Evolutionary conservation across 305 asterid genomes (phyloP).

Genomic region (Solanum aculeatissimum): DNA sequence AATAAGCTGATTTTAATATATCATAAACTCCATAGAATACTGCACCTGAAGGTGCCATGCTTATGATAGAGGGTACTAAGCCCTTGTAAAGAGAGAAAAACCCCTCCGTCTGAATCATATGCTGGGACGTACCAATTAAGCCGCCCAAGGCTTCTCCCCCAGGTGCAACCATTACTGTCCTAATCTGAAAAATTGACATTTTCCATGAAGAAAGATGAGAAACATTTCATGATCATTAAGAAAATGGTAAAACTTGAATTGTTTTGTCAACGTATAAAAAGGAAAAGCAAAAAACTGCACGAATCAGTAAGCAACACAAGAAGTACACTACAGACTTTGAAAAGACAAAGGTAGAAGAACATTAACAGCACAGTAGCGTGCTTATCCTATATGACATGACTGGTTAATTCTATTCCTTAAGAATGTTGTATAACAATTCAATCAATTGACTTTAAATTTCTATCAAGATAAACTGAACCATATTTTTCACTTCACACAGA

Average conservation of each 20-base stretch:
- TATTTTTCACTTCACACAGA: background rate
- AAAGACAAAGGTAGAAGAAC: background rate
- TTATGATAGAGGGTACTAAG: conserved; percentile 72
- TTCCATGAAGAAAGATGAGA: background rate
- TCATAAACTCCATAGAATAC: conserved; percentile 94
- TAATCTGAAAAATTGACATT: conserved; percentile 39
- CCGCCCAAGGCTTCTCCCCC: conserved; percentile 99
- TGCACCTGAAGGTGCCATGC: conserved; percentile 99
- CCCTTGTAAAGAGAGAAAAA: conserved; percentile 90
- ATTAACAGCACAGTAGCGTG: background rate
- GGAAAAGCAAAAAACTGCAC: background rate
- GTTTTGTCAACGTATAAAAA: background rate
- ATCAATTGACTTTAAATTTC: background rate
- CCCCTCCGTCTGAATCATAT: conserved; percentile 86
- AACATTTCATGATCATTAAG: background rate
- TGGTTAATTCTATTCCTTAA: background rate
- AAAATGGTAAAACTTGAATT: background rate
- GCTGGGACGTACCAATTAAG: conserved; percentile 58
- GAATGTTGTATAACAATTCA: background rate
- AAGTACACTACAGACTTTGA: background rate
- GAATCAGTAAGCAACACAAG: background rate
- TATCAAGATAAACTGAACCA: background rate
- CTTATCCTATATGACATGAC: background rate
- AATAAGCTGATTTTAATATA: conserved; percentile 68
- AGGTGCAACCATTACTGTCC: conserved; percentile 96